phyloP scores from a whole-genome alignment of 1,284 basidiomycete genomes.

The Puccinia horiana region DNA sequence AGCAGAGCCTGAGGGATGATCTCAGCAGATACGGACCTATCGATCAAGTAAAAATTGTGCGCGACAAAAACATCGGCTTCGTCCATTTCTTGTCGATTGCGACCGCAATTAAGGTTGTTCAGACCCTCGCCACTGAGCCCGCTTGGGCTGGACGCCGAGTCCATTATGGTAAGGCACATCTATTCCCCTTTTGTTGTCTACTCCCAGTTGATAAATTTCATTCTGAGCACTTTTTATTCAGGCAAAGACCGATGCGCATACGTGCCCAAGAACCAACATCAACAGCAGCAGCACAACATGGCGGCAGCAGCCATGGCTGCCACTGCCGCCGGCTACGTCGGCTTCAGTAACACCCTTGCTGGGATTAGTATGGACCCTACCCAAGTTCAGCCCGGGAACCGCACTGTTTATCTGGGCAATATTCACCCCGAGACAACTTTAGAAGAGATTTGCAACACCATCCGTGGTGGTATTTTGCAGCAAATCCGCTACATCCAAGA shows the following conservation, averaged over 20 bases:
- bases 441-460: conserved; percentile 89
- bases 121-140: conserved; percentile 80
- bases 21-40: conserved; percentile 87
- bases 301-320: conserved; percentile 58
- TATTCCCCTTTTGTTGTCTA: not conserved
- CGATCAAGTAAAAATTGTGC: conserved; percentile 95
- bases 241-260: conserved; percentile 77
- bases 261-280: conserved; percentile 82
- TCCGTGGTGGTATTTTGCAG: conserved; percentile 80
- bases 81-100: conserved; percentile 92
- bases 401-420: conserved; percentile 89
- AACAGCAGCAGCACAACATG: conserved; percentile 58
- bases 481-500: conserved; percentile 89
- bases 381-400: conserved; percentile 65
- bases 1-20: conserved; percentile 84
- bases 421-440: conserved; percentile 87
- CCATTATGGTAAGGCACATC: conserved; percentile 71
- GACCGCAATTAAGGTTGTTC: conserved; percentile 88
- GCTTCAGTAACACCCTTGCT: conserved; percentile 47
- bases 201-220: conserved; percentile 52
- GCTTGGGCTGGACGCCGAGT: conserved; percentile 90
- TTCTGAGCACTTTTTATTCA: conserved; percentile 52
- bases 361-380: conserved; percentile 46
- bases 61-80: conserved; percentile 96
- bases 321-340: conserved; percentile 49